Percentiles rank a stretch among this genome's conserved stretches.
phyloP scores from a whole-genome alignment of 371 early-diverging fungal genomes.

The Mucor plumbeus region DNA sequence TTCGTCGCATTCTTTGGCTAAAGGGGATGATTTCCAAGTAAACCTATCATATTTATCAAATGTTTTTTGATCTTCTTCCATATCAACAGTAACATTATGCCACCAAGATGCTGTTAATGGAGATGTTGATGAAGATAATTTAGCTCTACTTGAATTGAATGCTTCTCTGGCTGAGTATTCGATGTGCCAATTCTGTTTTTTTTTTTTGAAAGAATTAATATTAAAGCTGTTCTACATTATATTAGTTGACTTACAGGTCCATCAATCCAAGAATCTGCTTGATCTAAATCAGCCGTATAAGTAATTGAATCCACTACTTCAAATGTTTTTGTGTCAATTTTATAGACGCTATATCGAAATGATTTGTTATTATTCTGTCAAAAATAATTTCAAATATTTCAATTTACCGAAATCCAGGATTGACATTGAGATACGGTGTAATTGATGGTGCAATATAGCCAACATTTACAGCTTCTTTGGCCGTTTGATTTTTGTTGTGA shows the following conservation, averaged over 20 bases:
- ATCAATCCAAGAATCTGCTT: slow-evolving; percentile 44
- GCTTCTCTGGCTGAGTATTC: slow-evolving; percentile 62
- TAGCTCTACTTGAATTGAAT: slow-evolving; percentile 40
- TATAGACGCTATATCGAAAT: slow-evolving; percentile 42
- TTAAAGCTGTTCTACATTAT: not conserved
- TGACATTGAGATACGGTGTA: slow-evolving; percentile 55
- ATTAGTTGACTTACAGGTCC: slow-evolving; percentile 40
- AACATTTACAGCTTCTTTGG: slow-evolving; percentile 53
- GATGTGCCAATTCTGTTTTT: slow-evolving; percentile 58
- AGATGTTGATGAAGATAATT: slow-evolving; percentile 23
- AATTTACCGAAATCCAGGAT: slow-evolving; percentile 54
- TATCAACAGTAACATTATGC: slow-evolving; percentile 60
- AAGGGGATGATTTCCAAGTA: slow-evolving; percentile 50
- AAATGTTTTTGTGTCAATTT: slow-evolving; percentile 61
- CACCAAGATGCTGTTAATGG: slow-evolving; percentile 64
- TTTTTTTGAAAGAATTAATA: not conserved
- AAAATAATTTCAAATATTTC: too few species aligned
- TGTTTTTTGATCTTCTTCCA: slow-evolving; percentile 42
- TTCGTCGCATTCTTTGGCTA: slow-evolving; percentile 37
- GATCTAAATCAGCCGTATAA: slow-evolving; percentile 56
- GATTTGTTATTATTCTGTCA: too few species aligned
- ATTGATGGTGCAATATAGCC: slow-evolving; percentile 63
- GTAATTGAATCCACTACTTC: slow-evolving; percentile 64
- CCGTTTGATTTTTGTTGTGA: slow-evolving; percentile 34
- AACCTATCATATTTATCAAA: slow-evolving; percentile 28